Percentiles rank a stretch among this genome's conserved stretches.
These are phyloP conservation scores for Nakazawaea sp. DNA, from an alignment of 805 yeast species.

Conservation along the genomic window DNA sequence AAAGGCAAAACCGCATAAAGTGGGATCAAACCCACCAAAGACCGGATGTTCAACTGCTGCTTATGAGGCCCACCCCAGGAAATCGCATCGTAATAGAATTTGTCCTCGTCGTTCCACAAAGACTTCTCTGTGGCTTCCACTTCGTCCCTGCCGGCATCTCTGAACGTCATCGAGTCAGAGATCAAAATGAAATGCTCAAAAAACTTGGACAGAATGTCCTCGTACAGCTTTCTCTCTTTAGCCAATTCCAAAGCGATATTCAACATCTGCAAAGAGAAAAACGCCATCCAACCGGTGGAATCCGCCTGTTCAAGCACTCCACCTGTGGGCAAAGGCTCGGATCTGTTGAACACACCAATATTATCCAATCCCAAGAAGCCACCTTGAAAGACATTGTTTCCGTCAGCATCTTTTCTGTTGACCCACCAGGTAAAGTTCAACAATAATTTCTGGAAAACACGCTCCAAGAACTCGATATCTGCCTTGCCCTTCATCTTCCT, in stretches of 20 bases:
- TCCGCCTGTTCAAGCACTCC: slow-evolving; percentile 90
- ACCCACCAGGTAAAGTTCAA: slow-evolving; percentile 98
- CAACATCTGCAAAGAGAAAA: slow-evolving; percentile 83
- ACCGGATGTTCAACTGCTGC: slow-evolving; percentile 74
- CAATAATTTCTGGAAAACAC: slow-evolving; percentile 87
- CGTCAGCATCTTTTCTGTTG: slow-evolving; percentile 79
- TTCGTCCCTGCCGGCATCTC: slow-evolving; percentile 33
- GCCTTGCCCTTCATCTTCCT: slow-evolving; percentile 76
- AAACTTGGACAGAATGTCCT: slow-evolving; percentile 89
- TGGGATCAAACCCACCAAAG: slow-evolving; percentile 88
- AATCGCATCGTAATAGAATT: slow-evolving; percentile 87
- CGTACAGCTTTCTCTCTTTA: slow-evolving; percentile 77
- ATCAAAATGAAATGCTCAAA: slow-evolving; percentile 88
- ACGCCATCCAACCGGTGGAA: slow-evolving; percentile 97
- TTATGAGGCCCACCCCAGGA: slow-evolving; percentile 66
- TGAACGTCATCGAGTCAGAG: slow-evolving; percentile 88
- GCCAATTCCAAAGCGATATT: slow-evolving; percentile 89
- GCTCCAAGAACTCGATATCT: slow-evolving; percentile 77
- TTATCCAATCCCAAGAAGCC: slow-evolving; percentile 91
- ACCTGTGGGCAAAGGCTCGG: slow-evolving; percentile 91
- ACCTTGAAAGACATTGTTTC: slow-evolving; percentile 88
- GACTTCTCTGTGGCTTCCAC: slow-evolving; percentile 47
- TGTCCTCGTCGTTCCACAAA: slow-evolving; percentile 85
- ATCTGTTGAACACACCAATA: slow-evolving; percentile 86
- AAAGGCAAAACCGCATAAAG: slow-evolving; percentile 82